Evolutionary conservation across 2,329 filamentous ascomycete genomes (phyloP).

Genomic region (Cytospora paraplurivora): DNA sequence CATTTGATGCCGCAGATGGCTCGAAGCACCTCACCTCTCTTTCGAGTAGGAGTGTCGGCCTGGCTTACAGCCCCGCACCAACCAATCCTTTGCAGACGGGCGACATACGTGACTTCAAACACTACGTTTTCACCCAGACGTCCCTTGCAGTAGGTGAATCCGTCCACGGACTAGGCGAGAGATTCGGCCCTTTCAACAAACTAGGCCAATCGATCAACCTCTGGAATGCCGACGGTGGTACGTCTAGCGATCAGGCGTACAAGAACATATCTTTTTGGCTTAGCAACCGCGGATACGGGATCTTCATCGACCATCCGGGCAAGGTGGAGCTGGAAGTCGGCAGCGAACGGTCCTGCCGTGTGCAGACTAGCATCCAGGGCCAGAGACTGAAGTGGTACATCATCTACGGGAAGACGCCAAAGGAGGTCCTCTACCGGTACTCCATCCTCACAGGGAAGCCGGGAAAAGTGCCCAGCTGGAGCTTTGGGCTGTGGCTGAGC

Average conservation of each 20-base stretch:
- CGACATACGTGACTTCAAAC: constrained; percentile 54
- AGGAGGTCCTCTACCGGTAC: constrained; percentile 70
- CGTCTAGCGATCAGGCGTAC: constrained; percentile 70
- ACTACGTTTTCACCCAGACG: constrained; percentile 61
- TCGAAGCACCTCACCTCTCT: constrained; percentile 57
- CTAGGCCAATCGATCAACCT: constrained; percentile 70
- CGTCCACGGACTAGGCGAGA: constrained; percentile 73
- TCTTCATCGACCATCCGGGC: constrained; percentile 73
- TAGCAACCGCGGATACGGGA: constrained; percentile 72
- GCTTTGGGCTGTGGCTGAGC: constrained; percentile 74
- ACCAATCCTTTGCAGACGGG: constrained; percentile 55
- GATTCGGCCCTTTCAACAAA: constrained; percentile 77
- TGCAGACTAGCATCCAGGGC: constrained; percentile 69
- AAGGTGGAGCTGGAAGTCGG: constrained; percentile 73
- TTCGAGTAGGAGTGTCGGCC: constrained; percentile 55
- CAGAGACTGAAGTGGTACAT: constrained; percentile 75
- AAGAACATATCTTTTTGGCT: constrained; percentile 73
- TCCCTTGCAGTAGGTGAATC: constrained; percentile 62
- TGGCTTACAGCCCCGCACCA: constrained; percentile 58
- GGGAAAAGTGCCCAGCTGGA: constrained; percentile 69
- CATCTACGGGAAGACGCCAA: constrained; percentile 70
- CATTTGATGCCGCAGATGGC: constrained; percentile 53
- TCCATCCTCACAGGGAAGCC: constrained; percentile 67
- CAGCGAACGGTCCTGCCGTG: constrained; percentile 69
- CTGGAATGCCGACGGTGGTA: constrained; percentile 66